Evolutionary conservation across 768 basidiomycete species (phyloP), one percentile per base, ranked within the genome.

Genomic region (Mycena polygramma): DNA sequence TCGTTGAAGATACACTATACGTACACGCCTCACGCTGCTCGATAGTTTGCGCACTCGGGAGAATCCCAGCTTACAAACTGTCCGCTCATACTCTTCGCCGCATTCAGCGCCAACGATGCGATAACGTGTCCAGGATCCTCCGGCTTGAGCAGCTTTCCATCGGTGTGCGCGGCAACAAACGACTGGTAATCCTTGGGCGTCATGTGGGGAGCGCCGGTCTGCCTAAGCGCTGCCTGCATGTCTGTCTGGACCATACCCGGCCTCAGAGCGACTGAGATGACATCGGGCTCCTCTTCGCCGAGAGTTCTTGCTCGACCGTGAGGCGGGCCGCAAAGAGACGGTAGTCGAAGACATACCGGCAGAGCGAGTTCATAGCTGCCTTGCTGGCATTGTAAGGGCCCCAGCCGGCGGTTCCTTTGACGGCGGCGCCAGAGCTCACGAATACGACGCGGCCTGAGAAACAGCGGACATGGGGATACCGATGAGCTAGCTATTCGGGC

Each of bases 241-340:
- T 80, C 82, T 10, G 95, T 97, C 70, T 97, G 91, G 35, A 98
- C 95, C 80, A 91, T 91, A 17, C 97, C 97, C 0, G 97, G 97
- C 5, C 96, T 89, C 3, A 98, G 74, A 19, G 96, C 92, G 39
- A 97, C 86, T 4, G 90, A 89, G 10, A 87, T 84, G 45, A 98
- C 82, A 41, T 85, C 83, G n/a, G 89, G 89, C 78, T 98, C 96
- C 78, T 98, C 97, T 74, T 88, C 88, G 20, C 91, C 93, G 22
- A 97, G 82, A 0, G 95, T 97, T 79, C 96, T 95, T 57, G 30
- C 26, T 41, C 46, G 52, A 36, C 43, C 51, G 54, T 41, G 17
- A 59, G 58, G 51, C 22, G 35, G 45, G 58, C 41, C n/a, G 46
- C 61, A 57, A 17, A 43, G 30, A 51, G 61, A 6, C 20, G 26